Conservation (phyloP, 352 stramenopile genomes). For the Pythium aristosporum region DNA sequence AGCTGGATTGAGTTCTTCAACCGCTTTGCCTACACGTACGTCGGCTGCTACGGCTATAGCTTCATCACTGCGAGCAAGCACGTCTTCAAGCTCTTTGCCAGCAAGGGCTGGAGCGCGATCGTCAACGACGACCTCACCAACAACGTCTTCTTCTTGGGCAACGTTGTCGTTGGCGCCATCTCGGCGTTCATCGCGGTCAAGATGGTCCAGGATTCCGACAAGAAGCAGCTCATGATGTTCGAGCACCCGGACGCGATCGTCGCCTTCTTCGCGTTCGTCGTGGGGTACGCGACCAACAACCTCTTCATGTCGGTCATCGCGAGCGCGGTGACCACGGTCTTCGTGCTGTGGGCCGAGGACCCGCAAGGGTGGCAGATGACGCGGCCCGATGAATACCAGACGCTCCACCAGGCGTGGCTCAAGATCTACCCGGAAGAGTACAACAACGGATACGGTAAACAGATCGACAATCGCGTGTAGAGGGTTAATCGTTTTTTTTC, state of each 20-base stretch:
- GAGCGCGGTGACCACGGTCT: constrained; percentile 78
- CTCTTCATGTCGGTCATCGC: constrained; percentile 74
- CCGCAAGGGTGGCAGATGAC: constrained; percentile 73
- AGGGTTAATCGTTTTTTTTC: background rate
- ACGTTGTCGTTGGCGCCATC: constrained; percentile 66
- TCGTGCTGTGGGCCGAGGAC: constrained; percentile 84
- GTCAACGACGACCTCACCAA: constrained; percentile 88
- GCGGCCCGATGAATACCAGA: constrained; percentile 65
- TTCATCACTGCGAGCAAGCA: constrained; percentile 76
- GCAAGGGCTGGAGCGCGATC: constrained; percentile 85
- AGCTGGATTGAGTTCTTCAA: constrained; percentile 90
- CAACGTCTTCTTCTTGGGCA: constrained; percentile 84
- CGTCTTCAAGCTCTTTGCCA: constrained; percentile 79
- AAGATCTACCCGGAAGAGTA: constrained; percentile 84
- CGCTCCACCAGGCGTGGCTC: constrained; percentile 72
- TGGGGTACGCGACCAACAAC: constrained; percentile 75
- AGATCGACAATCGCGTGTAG: constrained; percentile 31
- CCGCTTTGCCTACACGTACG: constrained; percentile 86
- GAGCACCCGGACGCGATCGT: constrained; percentile 64
- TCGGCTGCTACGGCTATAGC: constrained; percentile 85
- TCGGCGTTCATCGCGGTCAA: constrained; percentile 65
- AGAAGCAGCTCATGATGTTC: constrained; percentile 56
- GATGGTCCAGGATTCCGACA: constrained; percentile 51
- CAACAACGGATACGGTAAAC: constrained; percentile 79
- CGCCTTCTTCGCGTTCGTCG: constrained; percentile 68